Percentiles rank a stretch among this genome's conserved stretches.
Conservation (phyloP, 176 grass and related monocot genomes). For the Pontederia crassipes region DNA sequence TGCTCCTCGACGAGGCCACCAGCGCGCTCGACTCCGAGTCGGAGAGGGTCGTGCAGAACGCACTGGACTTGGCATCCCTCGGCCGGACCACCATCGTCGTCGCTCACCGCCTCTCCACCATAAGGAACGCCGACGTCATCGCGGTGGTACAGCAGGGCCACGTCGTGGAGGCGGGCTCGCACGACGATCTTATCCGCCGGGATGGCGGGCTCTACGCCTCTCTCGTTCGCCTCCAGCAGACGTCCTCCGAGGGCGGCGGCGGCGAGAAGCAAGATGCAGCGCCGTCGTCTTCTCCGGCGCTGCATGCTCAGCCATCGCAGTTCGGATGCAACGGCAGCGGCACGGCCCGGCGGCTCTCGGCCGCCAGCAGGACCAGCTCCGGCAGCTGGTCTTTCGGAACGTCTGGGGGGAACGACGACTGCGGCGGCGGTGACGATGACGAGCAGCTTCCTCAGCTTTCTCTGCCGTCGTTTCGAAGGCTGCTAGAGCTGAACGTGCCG, state of each 20-base stretch:
- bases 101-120: slow-evolving; percentile 22
- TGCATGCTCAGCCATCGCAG: neutral
- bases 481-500: slow-evolving; percentile 44
- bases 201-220: slow-evolving; percentile 26
- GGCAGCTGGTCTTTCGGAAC: neutral
- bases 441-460: neutral
- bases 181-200: slow-evolving; percentile 34
- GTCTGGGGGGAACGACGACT: neutral
- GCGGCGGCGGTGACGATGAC: neutral
- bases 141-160: slow-evolving; percentile 20
- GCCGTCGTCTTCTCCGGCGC: slow-evolving; percentile 3
- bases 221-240: slow-evolving; percentile 29
- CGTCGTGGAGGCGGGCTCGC: slow-evolving; percentile 40
- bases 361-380: slow-evolving; percentile 14
- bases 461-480: slow-evolving; percentile 25
- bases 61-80: slow-evolving; percentile 15
- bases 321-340: slow-evolving; percentile 10
- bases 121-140: slow-evolving; percentile 17
- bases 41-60: slow-evolving; percentile 18
- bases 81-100: slow-evolving; percentile 18
- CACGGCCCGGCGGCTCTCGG: neutral
- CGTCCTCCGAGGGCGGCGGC: neutral
- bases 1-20: slow-evolving; percentile 24
- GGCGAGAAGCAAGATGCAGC: neutral
- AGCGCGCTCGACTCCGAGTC: slow-evolving; percentile 23